Conservation (phyloP, 2,329 filamentous ascomycete genomes). For the Ascochyta rabiei region DNA sequence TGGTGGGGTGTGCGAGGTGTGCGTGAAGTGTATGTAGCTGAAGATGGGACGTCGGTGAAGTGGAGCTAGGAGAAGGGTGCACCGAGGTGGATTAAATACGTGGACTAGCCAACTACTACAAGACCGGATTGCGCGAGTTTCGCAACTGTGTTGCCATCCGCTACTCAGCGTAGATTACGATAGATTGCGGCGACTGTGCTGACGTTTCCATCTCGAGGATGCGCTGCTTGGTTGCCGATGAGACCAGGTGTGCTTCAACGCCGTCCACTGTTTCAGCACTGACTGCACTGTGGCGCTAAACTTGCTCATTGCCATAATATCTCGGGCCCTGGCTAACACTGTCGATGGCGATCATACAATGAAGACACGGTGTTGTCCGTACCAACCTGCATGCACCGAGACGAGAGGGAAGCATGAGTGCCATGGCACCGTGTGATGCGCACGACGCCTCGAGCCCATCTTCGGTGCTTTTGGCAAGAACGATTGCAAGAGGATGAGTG, state of each 20-base stretch:
- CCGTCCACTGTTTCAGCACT: conserved; percentile 24
- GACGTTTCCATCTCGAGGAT: conserved; percentile 11
- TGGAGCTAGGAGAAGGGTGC: conserved; percentile 8
- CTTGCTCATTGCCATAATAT: conserved; percentile 37
- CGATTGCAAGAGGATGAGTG: background rate
- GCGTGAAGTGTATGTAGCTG: background rate
- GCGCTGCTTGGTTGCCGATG: conserved; percentile 23
- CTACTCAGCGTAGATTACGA: conserved; percentile 14
- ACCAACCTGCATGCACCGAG: background rate
- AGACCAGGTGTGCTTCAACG: conserved; percentile 31
- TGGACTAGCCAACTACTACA: conserved; percentile 7
- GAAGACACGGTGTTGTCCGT: conserved; percentile 9
- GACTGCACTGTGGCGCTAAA: conserved; percentile 39
- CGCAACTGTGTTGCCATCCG: conserved; percentile 17
- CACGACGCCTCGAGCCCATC: background rate
- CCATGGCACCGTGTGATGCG: background rate
- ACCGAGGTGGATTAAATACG: conserved; percentile 12
- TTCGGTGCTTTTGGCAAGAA: background rate
- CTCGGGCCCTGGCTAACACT: background rate
- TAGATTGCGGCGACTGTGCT: conserved; percentile 23
- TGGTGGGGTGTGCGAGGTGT: background rate
- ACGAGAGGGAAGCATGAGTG: background rate
- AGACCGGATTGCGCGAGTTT: conserved; percentile 20
- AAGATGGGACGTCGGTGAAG: conserved; percentile 11
- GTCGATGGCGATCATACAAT: conserved; percentile 4